These are phyloP conservation scores for Patellaria atrata DNA, from an alignment of 495 filamentous ascomycete genomes.

Conservation along the genomic window DNA sequence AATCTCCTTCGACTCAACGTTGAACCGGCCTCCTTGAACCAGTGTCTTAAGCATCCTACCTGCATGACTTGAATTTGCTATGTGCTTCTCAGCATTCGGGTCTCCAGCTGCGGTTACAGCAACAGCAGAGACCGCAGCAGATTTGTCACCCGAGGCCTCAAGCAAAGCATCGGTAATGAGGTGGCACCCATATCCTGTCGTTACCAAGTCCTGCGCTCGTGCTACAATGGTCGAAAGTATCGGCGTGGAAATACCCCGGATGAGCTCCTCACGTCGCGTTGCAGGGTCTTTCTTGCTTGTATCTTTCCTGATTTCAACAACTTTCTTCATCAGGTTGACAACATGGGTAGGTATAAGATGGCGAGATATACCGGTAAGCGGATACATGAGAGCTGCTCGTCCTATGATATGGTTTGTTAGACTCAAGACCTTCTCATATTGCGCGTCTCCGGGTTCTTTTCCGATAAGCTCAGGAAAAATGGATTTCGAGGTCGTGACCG, in stretches of 20 bases:
- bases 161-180: constrained; percentile 73
- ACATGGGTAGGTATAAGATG: constrained; percentile 43
- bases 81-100: constrained; percentile 38
- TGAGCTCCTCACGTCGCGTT: constrained; percentile 58
- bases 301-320: constrained; percentile 37
- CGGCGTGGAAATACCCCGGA: constrained; percentile 48
- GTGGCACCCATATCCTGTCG: constrained; percentile 71
- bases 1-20: constrained; percentile 50
- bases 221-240: constrained; percentile 57
- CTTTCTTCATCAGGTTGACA: constrained; percentile 30
- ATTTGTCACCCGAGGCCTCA: constrained; percentile 58
- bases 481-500: constrained; percentile 67
- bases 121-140: constrained; percentile 51
- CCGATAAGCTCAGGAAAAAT: constrained; percentile 60
- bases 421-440: constrained; percentile 44
- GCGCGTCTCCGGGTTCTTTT: constrained; percentile 33
- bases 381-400: constrained; percentile 68
- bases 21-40: constrained; percentile 73
- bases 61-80: constrained; percentile 44
- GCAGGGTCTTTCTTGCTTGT: constrained; percentile 78
- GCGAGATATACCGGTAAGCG: constrained; percentile 56
- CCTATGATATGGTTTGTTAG: constrained; percentile 55
- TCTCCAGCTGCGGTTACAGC: constrained; percentile 53
- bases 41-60: constrained; percentile 85
- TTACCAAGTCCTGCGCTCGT: constrained; percentile 48